Conservation (phyloP, 169 alveolate genomes). For the Plasmodium vivax region DNA sequence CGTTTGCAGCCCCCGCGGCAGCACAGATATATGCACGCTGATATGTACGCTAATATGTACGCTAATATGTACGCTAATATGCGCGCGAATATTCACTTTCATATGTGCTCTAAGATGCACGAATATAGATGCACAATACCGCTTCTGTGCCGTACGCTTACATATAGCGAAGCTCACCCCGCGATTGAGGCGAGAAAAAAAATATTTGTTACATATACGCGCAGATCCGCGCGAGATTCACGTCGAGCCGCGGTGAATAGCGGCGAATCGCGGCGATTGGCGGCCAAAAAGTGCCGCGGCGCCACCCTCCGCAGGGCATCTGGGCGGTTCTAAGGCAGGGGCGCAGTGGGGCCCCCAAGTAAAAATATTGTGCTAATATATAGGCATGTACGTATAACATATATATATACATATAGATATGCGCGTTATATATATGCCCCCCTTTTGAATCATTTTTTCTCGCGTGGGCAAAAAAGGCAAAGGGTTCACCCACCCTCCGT, state of each 20-base stretch:
- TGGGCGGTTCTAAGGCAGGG: background rate
- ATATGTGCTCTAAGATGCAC: background rate
- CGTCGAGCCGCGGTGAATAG: background rate
- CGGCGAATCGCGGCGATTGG: no score
- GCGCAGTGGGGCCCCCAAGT: background rate
- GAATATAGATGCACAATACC: background rate
- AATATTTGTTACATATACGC: background rate
- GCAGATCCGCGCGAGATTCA: background rate
- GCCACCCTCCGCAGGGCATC: background rate
- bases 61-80: no score
- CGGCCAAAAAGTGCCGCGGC: no score
- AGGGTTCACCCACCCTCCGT: background rate
- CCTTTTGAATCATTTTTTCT: background rate
- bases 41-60: no score
- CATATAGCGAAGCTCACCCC: background rate
- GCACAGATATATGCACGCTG: background rate
- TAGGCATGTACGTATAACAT: no score
- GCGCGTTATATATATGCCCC: background rate
- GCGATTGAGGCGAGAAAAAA: background rate
- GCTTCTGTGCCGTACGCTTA: background rate
- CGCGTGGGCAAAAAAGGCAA: background rate
- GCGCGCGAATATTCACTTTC: no score
- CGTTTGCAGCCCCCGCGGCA: background rate
- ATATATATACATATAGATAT: no score
- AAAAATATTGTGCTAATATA: background rate